Percentiles rank a stretch among this genome's conserved stretches.
phyloP scores from a whole-genome alignment of 345 rosid genomes.

The Rhizophora apiculata region DNA sequence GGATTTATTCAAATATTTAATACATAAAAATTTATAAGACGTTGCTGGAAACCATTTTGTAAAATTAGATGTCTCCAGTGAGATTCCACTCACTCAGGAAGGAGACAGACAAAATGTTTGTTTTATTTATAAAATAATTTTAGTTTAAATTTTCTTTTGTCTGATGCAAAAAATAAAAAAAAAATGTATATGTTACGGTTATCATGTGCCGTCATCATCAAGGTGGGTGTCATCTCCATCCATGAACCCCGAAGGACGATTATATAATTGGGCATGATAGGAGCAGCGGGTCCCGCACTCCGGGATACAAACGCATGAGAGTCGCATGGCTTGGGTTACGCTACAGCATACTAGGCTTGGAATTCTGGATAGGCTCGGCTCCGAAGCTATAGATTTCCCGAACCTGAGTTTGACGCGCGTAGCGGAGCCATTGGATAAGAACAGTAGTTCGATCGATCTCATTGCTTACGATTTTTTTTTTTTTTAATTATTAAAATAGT shows the following conservation, averaged over 20 bases:
- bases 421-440: background rate
- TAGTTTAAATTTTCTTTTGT: too few relatives aligned
- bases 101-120: too few relatives aligned
- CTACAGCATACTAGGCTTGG: background rate
- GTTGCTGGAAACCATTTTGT: too few relatives aligned
- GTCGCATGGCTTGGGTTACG: too few relatives aligned
- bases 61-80: too few relatives aligned
- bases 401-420: constrained; percentile 23
- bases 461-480: constrained; percentile 20
- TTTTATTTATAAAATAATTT: too few relatives aligned
- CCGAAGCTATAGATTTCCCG: constrained; percentile 29
- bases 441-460: constrained; percentile 29
- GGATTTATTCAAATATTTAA: too few relatives aligned
- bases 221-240: too few relatives aligned
- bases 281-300: constrained; percentile 10
- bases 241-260: too few relatives aligned
- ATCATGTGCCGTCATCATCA: background rate
- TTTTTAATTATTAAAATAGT: background rate
- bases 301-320: background rate
- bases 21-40: too few relatives aligned
- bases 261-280: background rate
- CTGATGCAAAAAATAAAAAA: too few relatives aligned
- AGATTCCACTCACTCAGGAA: too few relatives aligned
- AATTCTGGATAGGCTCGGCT: constrained; percentile 4
- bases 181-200: background rate